These are phyloP conservation scores for Fraxinus baroniana DNA, from an alignment of 305 asterid species.

Conservation along the genomic window DNA sequence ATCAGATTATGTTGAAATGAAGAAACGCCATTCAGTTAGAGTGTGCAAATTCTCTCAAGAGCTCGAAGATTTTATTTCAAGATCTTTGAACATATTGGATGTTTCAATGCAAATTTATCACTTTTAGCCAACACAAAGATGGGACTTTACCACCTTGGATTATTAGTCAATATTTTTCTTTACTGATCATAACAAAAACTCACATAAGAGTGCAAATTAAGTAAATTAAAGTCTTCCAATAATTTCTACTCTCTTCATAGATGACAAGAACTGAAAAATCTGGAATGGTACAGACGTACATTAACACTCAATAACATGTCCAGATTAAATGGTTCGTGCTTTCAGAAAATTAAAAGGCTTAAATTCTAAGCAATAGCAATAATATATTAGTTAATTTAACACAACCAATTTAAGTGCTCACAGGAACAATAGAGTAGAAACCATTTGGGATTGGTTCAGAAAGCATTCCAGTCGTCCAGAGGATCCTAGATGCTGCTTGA, in stretches of 20 bases:
- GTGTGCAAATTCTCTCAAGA: slow-evolving; percentile 12
- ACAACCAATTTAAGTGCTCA: slow-evolving; percentile 45
- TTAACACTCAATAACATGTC: background rate
- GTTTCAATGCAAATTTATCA: background rate
- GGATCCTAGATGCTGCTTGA: slow-evolving; percentile 73
- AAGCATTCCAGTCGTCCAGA: slow-evolving; percentile 89
- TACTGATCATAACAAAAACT: background rate
- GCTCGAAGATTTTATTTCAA: background rate
- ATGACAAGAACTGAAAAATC: background rate
- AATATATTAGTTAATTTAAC: slow-evolving; percentile 11
- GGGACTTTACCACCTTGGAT: background rate
- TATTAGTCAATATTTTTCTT: background rate
- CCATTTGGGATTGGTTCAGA: slow-evolving; percentile 90
- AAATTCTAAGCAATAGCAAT: slow-evolving; percentile 13
- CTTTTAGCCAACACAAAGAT: slow-evolving; percentile 1
- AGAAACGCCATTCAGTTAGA: background rate
- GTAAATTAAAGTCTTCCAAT: background rate
- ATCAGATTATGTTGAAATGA: background rate
- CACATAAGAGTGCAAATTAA: background rate
- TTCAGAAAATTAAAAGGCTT: slow-evolving; percentile 9
- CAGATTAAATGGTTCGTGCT: background rate
- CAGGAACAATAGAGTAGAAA: slow-evolving; percentile 89
- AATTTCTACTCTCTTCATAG: background rate
- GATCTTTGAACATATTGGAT: background rate
- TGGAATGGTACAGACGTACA: background rate